phyloP scores from a whole-genome alignment of 192 early-diverging fungal genomes.

The Coemansia asiatica region DNA sequence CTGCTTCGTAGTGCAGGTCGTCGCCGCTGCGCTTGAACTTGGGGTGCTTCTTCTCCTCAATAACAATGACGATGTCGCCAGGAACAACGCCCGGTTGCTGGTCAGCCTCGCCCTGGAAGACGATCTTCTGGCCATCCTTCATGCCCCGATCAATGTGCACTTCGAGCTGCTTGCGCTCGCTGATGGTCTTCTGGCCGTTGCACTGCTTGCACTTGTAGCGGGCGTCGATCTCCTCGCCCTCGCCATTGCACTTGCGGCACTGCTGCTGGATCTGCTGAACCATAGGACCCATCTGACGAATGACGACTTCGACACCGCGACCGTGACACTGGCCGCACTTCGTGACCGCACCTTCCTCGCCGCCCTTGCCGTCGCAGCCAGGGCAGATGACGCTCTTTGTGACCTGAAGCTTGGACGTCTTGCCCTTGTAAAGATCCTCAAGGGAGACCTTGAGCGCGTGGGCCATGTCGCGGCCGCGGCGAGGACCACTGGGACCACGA shows the following conservation, averaged over 20 bases:
- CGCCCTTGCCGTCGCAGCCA: conserved; percentile 93
- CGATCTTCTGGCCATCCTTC: conserved; percentile 93
- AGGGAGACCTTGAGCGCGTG: conserved; percentile 81
- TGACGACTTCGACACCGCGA: conserved; percentile 83
- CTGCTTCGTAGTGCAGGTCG: conserved; percentile 88
- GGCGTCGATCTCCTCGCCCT: conserved; percentile 87
- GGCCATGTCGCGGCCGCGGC: conserved; percentile 90
- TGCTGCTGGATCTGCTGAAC: conserved; percentile 99
- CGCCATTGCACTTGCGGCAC: conserved; percentile 86
- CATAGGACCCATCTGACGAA: conserved; percentile 98
- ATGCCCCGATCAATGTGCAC: conserved; percentile 98
- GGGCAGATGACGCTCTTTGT: conserved; percentile 90
- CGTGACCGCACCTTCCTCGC: conserved; percentile 90
- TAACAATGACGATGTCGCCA: conserved; percentile 96
- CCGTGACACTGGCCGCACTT: conserved; percentile 84
- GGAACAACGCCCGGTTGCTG: conserved; percentile 90
- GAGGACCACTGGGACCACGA: conserved; percentile 72
- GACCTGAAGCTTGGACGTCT: conserved; percentile 91
- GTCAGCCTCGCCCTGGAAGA: conserved; percentile 94
- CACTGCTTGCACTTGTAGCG: conserved; percentile 91
- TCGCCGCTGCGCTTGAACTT: conserved; percentile 91
- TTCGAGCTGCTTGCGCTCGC: conserved; percentile 95
- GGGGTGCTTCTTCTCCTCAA: conserved; percentile 94
- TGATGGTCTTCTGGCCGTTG: conserved; percentile 81
- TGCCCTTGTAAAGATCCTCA: conserved; percentile 93